A percentile compares a stretch with the other conserved stretches of the same genome.
Conservation (phyloP, 2,329 filamentous ascomycete genomes). For the Parastagonospora nodorum region DNA sequence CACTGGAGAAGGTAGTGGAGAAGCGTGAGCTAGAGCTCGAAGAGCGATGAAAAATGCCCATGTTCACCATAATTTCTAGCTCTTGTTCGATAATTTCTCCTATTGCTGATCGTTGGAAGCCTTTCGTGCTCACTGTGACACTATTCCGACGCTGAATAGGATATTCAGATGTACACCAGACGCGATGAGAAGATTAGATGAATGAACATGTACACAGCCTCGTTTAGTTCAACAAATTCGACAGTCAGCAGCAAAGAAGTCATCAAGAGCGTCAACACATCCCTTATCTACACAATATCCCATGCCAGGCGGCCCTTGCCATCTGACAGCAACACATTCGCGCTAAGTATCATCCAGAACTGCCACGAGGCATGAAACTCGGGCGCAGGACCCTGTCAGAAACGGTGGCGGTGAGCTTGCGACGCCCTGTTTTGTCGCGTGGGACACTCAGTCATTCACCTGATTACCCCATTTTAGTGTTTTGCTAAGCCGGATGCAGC, state of each 20-base stretch:
- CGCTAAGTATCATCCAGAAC: slow-evolving; percentile 9
- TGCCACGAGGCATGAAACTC: slow-evolving; percentile 2
- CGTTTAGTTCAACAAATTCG: neutral
- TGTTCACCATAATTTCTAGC: slow-evolving; percentile 3
- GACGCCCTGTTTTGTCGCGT: slow-evolving; percentile 3
- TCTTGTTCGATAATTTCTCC: slow-evolving; percentile 1
- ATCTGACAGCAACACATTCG: slow-evolving; percentile 5
- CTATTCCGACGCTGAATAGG: slow-evolving; percentile 1
- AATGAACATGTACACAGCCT: slow-evolving; percentile 4
- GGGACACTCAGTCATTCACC: slow-evolving; percentile 9
- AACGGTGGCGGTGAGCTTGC: slow-evolving; percentile 10
- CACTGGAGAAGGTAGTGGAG: slow-evolving; percentile 7
- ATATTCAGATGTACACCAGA: slow-evolving; percentile 2
- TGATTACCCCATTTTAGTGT: slow-evolving; percentile 4
- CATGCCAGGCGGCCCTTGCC: neutral
- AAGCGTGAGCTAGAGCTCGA: slow-evolving; percentile 15
- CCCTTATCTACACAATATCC: slow-evolving; percentile 2
- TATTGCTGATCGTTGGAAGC: neutral
- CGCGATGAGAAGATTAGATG: neutral
- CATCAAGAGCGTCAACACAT: neutral
- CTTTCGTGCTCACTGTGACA: neutral
- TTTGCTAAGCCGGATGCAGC: neutral
- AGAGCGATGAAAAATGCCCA: slow-evolving; percentile 15
- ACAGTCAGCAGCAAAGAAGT: neutral
- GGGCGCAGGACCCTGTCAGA: neutral